Conservation (phyloP, 202 grass and related monocot species). For the Panicum hallii region DNA sequence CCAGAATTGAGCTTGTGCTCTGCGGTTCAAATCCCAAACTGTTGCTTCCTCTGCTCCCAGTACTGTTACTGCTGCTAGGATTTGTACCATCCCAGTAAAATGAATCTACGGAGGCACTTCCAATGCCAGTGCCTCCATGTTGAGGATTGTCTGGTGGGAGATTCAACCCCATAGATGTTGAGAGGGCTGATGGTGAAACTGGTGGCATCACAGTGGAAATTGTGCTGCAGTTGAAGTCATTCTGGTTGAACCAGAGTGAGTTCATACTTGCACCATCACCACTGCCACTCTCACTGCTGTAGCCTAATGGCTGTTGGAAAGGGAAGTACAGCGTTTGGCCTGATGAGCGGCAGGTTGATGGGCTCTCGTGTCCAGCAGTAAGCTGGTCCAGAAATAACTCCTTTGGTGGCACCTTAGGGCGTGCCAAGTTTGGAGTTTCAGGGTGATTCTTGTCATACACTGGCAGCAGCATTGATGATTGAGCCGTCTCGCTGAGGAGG, state of each 20-base stretch:
- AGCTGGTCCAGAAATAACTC: conserved; percentile 67
- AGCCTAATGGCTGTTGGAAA: conserved; percentile 62
- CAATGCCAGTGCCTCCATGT: conserved; percentile 46
- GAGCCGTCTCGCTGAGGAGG: conserved; percentile 59
- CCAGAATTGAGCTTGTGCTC: conserved; percentile 65
- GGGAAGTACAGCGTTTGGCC: conserved; percentile 52
- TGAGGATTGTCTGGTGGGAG: conserved; percentile 55
- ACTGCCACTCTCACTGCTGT: conserved; percentile 48
- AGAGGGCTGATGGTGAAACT: conserved; percentile 58
- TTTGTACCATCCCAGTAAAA: conserved; percentile 66
- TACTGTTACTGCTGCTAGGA: conserved; percentile 65
- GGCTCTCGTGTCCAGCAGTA: conserved; percentile 52
- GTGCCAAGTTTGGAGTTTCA: conserved; percentile 54
- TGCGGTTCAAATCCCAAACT: conserved; percentile 66
- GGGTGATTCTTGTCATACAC: conserved; percentile 43
- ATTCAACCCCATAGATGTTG: conserved; percentile 56
- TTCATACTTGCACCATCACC: conserved; percentile 48
- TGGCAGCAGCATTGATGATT: conserved; percentile 58
- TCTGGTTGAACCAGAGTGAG: conserved; percentile 74
- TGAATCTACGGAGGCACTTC: conserved; percentile 34
- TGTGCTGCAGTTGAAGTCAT: conserved; percentile 63
- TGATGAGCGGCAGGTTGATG: conserved; percentile 60
- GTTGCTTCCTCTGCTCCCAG: conserved; percentile 63
- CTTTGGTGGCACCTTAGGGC: conserved; percentile 57
- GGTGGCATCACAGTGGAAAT: conserved; percentile 60